Evolutionary conservation across 2,329 filamentous ascomycete species (phyloP).

Genomic region (Xylariaceae sp.): DNA sequence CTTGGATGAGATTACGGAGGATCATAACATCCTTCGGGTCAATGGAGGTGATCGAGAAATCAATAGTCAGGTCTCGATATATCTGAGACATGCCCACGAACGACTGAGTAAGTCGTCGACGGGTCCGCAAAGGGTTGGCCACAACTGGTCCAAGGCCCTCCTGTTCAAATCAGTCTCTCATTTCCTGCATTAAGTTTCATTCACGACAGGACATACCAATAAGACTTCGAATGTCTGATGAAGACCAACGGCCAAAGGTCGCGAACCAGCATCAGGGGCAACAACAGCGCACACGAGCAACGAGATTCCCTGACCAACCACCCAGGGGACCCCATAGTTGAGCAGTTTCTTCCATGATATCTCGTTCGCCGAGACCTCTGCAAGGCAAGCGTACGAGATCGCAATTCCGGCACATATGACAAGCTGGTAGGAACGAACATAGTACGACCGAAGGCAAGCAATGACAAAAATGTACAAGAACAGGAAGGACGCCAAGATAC

Average conservation of each 20-base stretch:
- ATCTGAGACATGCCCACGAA: conserved; percentile 55
- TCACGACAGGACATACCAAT: conserved; percentile 32
- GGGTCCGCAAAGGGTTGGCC: conserved; percentile 31
- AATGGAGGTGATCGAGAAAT: conserved; percentile 53
- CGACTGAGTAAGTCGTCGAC: conserved; percentile 44
- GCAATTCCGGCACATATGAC: conserved; percentile 54
- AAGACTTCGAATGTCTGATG: conserved; percentile 46
- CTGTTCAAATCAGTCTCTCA: conserved; percentile 21
- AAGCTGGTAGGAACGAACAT: conserved; percentile 53
- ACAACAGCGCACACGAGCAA: conserved; percentile 45
- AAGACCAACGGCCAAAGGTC: conserved; percentile 45
- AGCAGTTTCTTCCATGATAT: conserved; percentile 49
- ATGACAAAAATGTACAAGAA: conserved; percentile 49
- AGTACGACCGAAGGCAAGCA: conserved; percentile 52
- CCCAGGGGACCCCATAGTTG: conserved; percentile 53
- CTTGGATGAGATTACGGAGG: conserved; percentile 53
- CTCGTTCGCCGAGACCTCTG: conserved; percentile 40
- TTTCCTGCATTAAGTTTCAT: not conserved
- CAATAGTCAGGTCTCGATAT: conserved; percentile 53
- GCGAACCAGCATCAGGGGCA: conserved; percentile 53
- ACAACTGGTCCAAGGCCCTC: conserved; percentile 38
- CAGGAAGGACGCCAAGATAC: conserved; percentile 52
- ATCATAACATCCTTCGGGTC: conserved; percentile 45
- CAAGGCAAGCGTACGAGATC: conserved; percentile 50
- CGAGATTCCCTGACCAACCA: conserved; percentile 51